Percentiles rank a stretch among this genome's conserved stretches.
These are phyloP conservation scores for Melanogaster broomeanus DNA, from an alignment of 768 basidiomycete genomes.

Conservation along the genomic window DNA sequence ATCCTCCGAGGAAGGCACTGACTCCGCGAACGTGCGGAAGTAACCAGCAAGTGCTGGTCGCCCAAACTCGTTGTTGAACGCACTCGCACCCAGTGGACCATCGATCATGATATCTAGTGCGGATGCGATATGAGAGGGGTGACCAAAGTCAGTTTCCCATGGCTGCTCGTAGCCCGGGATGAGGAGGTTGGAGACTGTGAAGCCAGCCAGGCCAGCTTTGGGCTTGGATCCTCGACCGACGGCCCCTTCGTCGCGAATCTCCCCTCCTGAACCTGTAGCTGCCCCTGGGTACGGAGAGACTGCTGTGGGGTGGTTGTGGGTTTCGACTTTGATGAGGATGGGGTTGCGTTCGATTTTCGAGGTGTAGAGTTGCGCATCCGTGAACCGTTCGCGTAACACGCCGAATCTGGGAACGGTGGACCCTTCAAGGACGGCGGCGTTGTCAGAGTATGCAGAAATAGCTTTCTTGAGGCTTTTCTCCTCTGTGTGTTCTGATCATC, in stretches of 20 bases:
- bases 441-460: constrained; percentile 96
- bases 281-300: constrained; percentile 99
- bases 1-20: constrained; percentile 55
- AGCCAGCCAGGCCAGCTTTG: constrained; percentile 92
- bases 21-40: constrained; percentile 92
- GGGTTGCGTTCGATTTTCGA: constrained; percentile 71
- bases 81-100: constrained; percentile 90
- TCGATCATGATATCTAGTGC: constrained; percentile 97
- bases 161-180: constrained; percentile 91
- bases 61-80: constrained; percentile 99
- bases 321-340: constrained; percentile 96
- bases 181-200: constrained; percentile 90
- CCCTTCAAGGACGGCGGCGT: constrained; percentile 92
- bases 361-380: constrained; percentile 49
- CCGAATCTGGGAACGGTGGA: constrained; percentile 70
- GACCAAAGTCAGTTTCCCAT: constrained; percentile 95
- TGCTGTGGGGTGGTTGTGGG: constrained; percentile 98
- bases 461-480: constrained; percentile 72
- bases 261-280: constrained; percentile 96
- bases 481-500: constrained; percentile 98
- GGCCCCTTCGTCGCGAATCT: constrained; percentile 97
- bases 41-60: constrained; percentile 91
- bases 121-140: constrained; percentile 87
- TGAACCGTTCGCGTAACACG: constrained; percentile 36
- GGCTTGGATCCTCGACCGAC: constrained; percentile 94